phyloP scores from a whole-genome alignment of 2,329 filamentous ascomycete species.

The Zymoseptoria tritici region DNA sequence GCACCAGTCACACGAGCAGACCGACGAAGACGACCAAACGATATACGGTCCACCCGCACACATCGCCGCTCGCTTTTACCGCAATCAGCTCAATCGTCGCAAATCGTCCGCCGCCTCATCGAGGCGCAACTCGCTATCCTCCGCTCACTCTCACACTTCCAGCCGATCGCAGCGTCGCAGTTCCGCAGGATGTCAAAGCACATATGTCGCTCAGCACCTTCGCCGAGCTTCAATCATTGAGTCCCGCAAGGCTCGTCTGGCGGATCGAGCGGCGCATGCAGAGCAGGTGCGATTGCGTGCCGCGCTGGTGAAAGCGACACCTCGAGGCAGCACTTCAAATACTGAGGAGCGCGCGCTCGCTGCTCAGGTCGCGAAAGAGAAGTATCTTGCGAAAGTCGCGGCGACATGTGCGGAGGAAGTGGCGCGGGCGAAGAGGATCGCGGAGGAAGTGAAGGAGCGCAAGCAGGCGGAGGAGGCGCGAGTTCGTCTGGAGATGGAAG shows the following conservation, averaged over 20 bases:
- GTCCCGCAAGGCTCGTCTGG: constrained; percentile 69
- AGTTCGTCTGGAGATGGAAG: constrained; percentile 67
- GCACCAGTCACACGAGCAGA: background rate
- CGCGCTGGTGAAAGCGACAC: constrained; percentile 63
- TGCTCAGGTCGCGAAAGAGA: constrained; percentile 69
- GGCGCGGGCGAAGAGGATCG: constrained; percentile 72
- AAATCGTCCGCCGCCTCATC: constrained; percentile 72
- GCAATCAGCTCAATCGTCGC: constrained; percentile 51
- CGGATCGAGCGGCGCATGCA: constrained; percentile 72
- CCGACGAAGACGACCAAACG: constrained; percentile 9
- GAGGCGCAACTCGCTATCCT: constrained; percentile 72
- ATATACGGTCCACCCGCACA: constrained; percentile 62
- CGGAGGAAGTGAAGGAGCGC: constrained; percentile 72
- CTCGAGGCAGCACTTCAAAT: constrained; percentile 50
- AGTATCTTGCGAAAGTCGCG: constrained; percentile 73
- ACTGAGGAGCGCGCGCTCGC: constrained; percentile 72
- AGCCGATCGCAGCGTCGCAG: constrained; percentile 44
- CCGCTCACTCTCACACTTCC: constrained; percentile 63
- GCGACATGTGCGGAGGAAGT: constrained; percentile 77
- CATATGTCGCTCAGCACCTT: constrained; percentile 69
- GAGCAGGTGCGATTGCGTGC: constrained; percentile 75
- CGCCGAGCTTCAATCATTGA: constrained; percentile 75
- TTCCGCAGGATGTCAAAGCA: constrained; percentile 51
- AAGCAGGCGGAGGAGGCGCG: constrained; percentile 66
- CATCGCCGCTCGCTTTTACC: constrained; percentile 72